phyloP scores from a whole-genome alignment of 306 rosid genomes.

The Casuarina glauca region DNA sequence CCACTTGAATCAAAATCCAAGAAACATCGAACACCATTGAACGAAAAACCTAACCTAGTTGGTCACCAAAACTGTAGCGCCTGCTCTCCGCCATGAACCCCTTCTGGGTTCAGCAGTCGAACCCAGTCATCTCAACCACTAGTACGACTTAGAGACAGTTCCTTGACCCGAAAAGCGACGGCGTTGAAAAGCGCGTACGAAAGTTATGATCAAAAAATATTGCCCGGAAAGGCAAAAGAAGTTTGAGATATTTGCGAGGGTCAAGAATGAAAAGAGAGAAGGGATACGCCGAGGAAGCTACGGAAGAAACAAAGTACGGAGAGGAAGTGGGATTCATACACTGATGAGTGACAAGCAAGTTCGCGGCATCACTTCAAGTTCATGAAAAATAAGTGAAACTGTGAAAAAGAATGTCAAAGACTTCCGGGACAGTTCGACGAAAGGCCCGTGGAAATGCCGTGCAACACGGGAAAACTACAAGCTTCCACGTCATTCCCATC shows the following conservation, averaged over 20 bases:
- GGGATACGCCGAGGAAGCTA: slow-evolving; percentile 12
- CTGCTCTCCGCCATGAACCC: slow-evolving; percentile 45
- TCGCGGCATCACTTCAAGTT: neutral
- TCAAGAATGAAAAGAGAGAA: neutral
- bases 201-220: neutral
- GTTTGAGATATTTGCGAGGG: neutral
- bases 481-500: too few species aligned
- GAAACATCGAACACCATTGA: neutral
- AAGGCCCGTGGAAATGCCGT: neutral
- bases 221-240: neutral
- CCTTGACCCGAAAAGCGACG: neutral
- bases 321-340: slow-evolving; percentile 8
- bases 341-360: neutral
- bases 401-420: neutral
- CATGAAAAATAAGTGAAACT: neutral
- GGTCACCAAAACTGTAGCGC: slow-evolving; percentile 39
- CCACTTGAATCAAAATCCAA: neutral
- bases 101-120: neutral
- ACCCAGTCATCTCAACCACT: neutral
- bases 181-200: neutral
- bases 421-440: neutral
- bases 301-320: slow-evolving; percentile 14
- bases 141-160: neutral
- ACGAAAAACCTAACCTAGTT: slow-evolving; percentile 28
- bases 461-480: neutral